Conservation (phyloP, 257 asterid species). For the Eucommia ulmoides region DNA sequence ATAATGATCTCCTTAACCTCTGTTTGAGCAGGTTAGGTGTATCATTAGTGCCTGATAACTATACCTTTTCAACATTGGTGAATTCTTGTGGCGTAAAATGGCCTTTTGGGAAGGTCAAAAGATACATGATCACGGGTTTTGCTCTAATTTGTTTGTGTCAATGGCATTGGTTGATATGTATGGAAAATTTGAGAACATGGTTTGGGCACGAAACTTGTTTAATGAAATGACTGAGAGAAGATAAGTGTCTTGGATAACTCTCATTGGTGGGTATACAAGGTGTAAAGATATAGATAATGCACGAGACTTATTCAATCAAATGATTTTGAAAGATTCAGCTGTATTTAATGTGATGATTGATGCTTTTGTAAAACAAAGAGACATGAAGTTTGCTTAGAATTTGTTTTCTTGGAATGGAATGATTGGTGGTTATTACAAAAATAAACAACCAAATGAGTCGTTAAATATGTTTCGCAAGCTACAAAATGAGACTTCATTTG, state of each 20-base stretch:
- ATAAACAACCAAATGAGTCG: conserved; percentile 63
- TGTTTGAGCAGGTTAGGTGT: too few species aligned
- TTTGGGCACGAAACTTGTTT: conserved; percentile 40
- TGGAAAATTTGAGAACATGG: conserved; percentile 61
- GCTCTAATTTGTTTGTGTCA: conserved; percentile 50
- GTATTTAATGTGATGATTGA: conserved; percentile 73
- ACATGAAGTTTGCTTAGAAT: conserved; percentile 44
- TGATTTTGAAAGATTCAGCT: conserved; percentile 60
- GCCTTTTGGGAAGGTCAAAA: conserved; percentile 45
- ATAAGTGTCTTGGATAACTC: conserved; percentile 81
- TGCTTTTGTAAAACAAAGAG: conserved; percentile 57
- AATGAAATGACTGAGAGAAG: conserved; percentile 75
- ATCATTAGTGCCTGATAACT: conserved; percentile 70
- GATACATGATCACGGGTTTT: conserved; percentile 61
- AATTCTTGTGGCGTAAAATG: conserved; percentile 59
- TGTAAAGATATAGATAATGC: conserved; percentile 43
- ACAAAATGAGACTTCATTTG: conserved; percentile 26
- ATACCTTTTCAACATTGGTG: conserved; percentile 60
- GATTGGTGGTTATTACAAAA: conserved; percentile 75
- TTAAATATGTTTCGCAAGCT: conserved; percentile 49
- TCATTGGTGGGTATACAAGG: conserved; percentile 61
- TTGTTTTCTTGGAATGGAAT: conserved; percentile 80
- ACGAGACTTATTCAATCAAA: conserved; percentile 27
- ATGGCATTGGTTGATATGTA: conserved; percentile 89
- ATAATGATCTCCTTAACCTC: too few species aligned